Evolutionary conservation across 768 basidiomycete species (phyloP).

Genomic region (Rhodocollybia butyracea): DNA sequence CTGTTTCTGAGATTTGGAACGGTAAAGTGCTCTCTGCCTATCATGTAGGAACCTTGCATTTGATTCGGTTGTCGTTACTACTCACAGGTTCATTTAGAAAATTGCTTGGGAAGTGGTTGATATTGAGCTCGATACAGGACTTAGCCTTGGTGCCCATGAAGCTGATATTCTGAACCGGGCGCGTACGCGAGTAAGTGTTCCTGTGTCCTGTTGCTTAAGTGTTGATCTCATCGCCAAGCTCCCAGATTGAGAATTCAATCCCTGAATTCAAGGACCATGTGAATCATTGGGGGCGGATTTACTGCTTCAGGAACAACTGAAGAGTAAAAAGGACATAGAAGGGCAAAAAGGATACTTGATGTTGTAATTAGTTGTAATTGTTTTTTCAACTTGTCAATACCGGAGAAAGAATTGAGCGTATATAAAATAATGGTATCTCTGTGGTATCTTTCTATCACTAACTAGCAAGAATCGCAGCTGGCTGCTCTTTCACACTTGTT

Average conservation of each 20-base stretch:
- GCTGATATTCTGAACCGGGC: background rate
- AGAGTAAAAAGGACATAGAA: background rate
- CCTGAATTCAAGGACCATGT: background rate
- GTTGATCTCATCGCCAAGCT: background rate
- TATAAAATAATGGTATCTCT: background rate
- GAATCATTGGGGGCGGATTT: background rate
- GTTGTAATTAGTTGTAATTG: background rate
- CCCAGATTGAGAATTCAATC: background rate
- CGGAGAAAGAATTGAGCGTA: background rate
- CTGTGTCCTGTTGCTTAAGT: background rate
- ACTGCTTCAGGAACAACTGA: background rate
- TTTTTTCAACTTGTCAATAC: background rate
- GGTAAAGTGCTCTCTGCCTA: background rate
- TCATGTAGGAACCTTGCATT: background rate
- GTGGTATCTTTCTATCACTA: too few species aligned
- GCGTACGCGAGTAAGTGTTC: background rate
- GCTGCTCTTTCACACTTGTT: constrained; percentile 2
- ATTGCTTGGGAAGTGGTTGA: background rate
- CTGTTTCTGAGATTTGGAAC: background rate
- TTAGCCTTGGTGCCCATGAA: background rate
- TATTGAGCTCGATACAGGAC: background rate
- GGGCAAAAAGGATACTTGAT: background rate
- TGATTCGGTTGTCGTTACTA: background rate
- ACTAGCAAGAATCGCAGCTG: constrained; percentile 3
- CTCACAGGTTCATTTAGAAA: background rate